Base-by-base conservation (phyloP, 108 stramenopile genomes). In the Pseudonitzschia multiseries region DNA sequence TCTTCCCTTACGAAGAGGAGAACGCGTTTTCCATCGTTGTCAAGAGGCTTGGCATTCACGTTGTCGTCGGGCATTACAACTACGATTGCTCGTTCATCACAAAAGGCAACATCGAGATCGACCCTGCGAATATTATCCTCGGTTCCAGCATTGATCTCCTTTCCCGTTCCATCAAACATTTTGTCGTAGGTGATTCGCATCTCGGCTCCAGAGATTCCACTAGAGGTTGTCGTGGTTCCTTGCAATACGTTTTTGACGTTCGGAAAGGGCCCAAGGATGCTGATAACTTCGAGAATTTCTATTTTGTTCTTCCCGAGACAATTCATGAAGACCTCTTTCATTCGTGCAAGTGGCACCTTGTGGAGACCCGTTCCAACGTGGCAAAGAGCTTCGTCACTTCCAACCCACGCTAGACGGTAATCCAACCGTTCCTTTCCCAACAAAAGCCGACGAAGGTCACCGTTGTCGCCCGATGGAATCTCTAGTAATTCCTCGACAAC, bases 101-200 rank as follows among this genome's bases (percentile, higher is more conserved):
- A 75, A 78, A 86, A 90, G 61, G 78, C 81, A 27, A 91, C 78
- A 36, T 91, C 84, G 74, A 93, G 74, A 54, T 78, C 56, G 32
- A 90, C 85, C 18, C 67, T 41, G 51, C 86, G 85, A 24, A 86
- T 66, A 70, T 90, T 89, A n/a, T 89, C 83, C 17, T 74, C 83
- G 43, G 72, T 82, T 26, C 89, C 89, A 13, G 93, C 93, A 68
- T 82, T 27, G 57, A 93, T 83, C 71, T 90, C 84, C 59, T 93
- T 93, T 28, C 94, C 94, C 0, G 90, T 90, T 41, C 94, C 94
- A 72, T 95, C 94, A 36, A 93, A 74, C 89, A 95, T 92, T 42
- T 73, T 80, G 36, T 88, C 89, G 67, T 77, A 70, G 48, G 86
- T 70, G 33, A 76, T 80, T 70, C 57, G 69, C 28, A 40, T 27